Percentiles rank a stretch among this genome's conserved stretches.
Conservation (phyloP, 2,329 filamentous ascomycete species). For the Dendrostoma leiphaemia region DNA sequence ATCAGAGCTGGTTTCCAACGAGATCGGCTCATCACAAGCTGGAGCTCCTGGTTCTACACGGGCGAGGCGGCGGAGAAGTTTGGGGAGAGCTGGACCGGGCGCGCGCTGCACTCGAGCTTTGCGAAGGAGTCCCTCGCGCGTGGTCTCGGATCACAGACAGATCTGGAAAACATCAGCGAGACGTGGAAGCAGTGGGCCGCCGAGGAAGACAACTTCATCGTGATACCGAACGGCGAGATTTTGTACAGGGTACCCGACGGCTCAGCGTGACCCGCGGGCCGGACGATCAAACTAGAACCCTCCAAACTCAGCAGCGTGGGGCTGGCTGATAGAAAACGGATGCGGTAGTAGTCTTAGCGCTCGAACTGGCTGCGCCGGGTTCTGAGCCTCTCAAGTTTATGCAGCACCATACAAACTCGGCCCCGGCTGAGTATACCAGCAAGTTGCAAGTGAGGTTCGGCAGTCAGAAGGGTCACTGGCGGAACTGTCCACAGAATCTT, state of each 20-base stretch:
- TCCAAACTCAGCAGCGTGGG: too few relatives aligned
- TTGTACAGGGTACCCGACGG: conserved; percentile 10
- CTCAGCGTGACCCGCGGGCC: neutral
- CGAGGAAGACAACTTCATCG: conserved; percentile 12
- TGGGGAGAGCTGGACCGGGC: conserved; percentile 10
- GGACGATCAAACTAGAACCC: too few relatives aligned
- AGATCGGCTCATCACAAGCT: neutral
- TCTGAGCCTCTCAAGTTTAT: too few relatives aligned
- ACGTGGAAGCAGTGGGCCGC: conserved; percentile 8
- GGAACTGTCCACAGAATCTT: too few relatives aligned
- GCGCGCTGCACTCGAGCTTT: conserved; percentile 12
- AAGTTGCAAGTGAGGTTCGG: too few relatives aligned
- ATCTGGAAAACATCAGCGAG: conserved; percentile 5
- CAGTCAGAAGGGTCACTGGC: too few relatives aligned
- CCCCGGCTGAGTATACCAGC: too few relatives aligned
- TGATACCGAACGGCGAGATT: conserved; percentile 13
- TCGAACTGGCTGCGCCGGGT: too few relatives aligned
- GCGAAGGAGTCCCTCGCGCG: conserved; percentile 7
- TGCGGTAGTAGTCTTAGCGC: too few relatives aligned
- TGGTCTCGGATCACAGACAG: conserved; percentile 1
- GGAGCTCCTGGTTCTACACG: conserved; percentile 14
- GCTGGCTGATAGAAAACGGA: too few relatives aligned
- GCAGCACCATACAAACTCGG: too few relatives aligned
- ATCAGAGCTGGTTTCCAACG: conserved; percentile 5
- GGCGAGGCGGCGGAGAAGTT: conserved; percentile 10